Percentiles rank a stretch among this genome's conserved stretches.
Conservation (phyloP, 495 filamentous ascomycete genomes). For the Neurospora sp. region DNA sequence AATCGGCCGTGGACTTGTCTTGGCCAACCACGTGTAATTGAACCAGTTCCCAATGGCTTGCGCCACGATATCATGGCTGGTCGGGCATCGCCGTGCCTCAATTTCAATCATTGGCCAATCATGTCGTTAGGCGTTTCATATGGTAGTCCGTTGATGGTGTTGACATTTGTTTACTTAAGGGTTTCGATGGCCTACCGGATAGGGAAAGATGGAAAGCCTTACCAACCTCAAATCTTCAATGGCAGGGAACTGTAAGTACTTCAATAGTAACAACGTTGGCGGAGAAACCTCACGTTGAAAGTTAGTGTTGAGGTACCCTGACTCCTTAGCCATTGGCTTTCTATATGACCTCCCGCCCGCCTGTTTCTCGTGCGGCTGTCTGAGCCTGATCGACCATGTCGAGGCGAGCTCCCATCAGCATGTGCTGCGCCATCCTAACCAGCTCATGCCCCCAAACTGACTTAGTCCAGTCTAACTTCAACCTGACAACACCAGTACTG, state of each 20-base stretch:
- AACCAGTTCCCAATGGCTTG: neutral
- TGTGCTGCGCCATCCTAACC: too few relatives aligned
- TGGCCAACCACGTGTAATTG: neutral
- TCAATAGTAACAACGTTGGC: neutral
- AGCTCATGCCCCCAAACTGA: neutral
- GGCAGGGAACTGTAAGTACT: neutral
- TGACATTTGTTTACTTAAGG: neutral
- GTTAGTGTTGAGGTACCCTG: neutral
- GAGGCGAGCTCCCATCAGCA: neutral
- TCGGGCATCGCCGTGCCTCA: neutral
- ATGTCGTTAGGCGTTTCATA: neutral
- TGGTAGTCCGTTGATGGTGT: neutral
- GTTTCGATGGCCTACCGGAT: neutral
- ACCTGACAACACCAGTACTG: neutral
- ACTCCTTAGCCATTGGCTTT: too few relatives aligned
- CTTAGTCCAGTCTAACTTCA: neutral
- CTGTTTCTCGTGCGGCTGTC: neutral
- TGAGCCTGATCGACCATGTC: neutral
- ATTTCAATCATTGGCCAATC: neutral
- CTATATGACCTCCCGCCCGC: neutral
- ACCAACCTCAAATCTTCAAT: neutral
- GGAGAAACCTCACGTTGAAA: accelerated
- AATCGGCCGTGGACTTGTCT: neutral
- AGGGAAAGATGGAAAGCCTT: neutral
- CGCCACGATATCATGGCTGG: neutral